phyloP scores from a whole-genome alignment of 2,329 filamentous ascomycete genomes.

The Arthrinium phaeospermum region DNA sequence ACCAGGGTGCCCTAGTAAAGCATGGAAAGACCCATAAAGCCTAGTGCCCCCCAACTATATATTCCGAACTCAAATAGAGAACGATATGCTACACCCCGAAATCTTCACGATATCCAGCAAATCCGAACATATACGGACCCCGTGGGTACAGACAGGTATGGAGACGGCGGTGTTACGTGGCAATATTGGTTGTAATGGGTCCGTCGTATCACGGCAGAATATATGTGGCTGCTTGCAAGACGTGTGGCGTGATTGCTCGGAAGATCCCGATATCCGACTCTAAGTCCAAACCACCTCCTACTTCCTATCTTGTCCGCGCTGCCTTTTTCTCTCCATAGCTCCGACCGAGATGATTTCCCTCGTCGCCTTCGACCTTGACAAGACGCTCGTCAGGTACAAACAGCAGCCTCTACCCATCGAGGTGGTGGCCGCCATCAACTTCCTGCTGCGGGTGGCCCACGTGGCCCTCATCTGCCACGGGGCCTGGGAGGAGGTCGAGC shows the following conservation, averaged over 20 bases:
- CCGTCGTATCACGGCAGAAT: background rate
- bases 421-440: conserved; percentile 41
- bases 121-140: too few relatives aligned
- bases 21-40: too few relatives aligned
- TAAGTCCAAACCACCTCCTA: background rate
- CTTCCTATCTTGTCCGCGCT: too few relatives aligned
- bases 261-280: background rate
- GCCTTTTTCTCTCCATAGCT: background rate
- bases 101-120: too few relatives aligned
- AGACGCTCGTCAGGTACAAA: conserved; percentile 44
- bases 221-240: background rate
- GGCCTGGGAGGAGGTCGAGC: conserved; percentile 49
- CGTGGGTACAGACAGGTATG: background rate
- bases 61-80: too few relatives aligned
- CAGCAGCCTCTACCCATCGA: conserved; percentile 41
- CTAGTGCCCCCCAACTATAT: too few relatives aligned
- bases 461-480: conserved; percentile 48
- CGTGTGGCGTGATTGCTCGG: background rate
- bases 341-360: conserved; percentile 33
- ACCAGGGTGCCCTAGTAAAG: too few relatives aligned
- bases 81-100: too few relatives aligned
- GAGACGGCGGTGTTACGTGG: background rate
- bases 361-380: conserved; percentile 45
- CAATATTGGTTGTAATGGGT: background rate
- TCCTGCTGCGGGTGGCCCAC: conserved; percentile 44